Evolutionary conservation across 495 filamentous ascomycete species (phyloP).

Genomic region (Neurospora sp.): DNA sequence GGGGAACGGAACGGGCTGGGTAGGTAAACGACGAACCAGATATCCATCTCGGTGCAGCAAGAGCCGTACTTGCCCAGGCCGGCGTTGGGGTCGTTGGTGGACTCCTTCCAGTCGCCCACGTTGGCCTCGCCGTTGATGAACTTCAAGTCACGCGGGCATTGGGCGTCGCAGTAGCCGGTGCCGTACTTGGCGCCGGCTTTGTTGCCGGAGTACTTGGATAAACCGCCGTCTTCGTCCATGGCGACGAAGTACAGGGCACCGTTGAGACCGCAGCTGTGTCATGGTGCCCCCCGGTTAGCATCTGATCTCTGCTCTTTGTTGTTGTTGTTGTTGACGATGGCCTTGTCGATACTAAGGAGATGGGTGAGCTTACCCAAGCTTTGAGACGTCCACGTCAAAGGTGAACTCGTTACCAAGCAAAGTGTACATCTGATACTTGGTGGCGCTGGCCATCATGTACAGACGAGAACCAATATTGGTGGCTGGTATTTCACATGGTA

Average conservation of each 20-base stretch:
- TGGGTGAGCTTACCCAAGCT: constrained; percentile 13
- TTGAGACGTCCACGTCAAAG: constrained; percentile 47
- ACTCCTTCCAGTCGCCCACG: constrained; percentile 47
- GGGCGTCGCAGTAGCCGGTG: constrained; percentile 46
- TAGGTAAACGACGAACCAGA: constrained; percentile 29
- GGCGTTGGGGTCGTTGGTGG: constrained; percentile 45
- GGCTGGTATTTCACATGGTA: constrained; percentile 4
- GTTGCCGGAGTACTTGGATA: constrained; percentile 37
- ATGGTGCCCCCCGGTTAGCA: constrained; percentile 26
- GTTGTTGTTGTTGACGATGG: background rate
- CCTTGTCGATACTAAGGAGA: background rate
- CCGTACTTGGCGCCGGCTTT: constrained; percentile 50
- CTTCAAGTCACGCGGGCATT: constrained; percentile 42
- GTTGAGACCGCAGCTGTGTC: constrained; percentile 40
- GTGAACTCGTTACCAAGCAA: constrained; percentile 45
- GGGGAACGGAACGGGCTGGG: background rate
- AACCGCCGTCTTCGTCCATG: constrained; percentile 46
- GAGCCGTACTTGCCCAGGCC: constrained; percentile 49
- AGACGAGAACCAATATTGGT: constrained; percentile 42
- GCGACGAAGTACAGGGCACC: constrained; percentile 46
- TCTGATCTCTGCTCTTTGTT: constrained; percentile 40
- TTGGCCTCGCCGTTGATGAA: constrained; percentile 45
- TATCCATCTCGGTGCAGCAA: constrained; percentile 63
- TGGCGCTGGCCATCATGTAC: constrained; percentile 41
- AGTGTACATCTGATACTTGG: constrained; percentile 46